phyloP scores from a whole-genome alignment of 2,329 filamentous ascomycete genomes.

The Sphaerulina musiva region DNA sequence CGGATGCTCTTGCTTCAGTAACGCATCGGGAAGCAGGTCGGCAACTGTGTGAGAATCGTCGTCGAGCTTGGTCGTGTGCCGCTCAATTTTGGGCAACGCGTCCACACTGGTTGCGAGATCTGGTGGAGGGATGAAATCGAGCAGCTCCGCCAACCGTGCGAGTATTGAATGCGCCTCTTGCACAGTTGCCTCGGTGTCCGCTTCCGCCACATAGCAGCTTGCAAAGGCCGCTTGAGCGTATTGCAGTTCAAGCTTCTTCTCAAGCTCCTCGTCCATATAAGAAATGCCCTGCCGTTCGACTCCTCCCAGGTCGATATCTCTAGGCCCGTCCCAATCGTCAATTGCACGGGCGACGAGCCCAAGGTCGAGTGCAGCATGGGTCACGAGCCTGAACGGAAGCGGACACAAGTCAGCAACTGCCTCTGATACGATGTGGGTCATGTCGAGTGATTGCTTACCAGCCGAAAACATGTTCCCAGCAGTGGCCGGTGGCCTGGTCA shows the following conservation, averaged over 20 bases:
- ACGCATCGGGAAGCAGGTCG: constrained; percentile 37
- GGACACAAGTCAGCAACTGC: too few relatives aligned
- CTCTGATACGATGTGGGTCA: too few relatives aligned
- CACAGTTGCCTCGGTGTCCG: constrained; percentile 53
- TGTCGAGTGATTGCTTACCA: constrained; percentile 37
- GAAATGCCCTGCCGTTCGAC: constrained; percentile 43
- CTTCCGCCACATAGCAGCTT: constrained; percentile 60
- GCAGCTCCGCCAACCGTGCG: constrained; percentile 52
- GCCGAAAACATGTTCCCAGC: constrained; percentile 62
- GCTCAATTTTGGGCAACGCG: constrained; percentile 39
- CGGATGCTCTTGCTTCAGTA: constrained; percentile 55
- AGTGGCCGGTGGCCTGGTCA: constrained; percentile 44
- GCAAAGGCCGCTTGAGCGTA: constrained; percentile 65
- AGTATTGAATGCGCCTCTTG: constrained; percentile 56
- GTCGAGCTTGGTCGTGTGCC: constrained; percentile 33
- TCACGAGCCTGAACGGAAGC: constrained; percentile 43
- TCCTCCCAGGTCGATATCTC: constrained; percentile 61
- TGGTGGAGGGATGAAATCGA: constrained; percentile 55
- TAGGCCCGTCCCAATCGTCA: constrained; percentile 66
- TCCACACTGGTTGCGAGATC: constrained; percentile 40
- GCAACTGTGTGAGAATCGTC: constrained; percentile 23
- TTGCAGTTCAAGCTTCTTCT: constrained; percentile 53
- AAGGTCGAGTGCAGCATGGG: constrained; percentile 56
- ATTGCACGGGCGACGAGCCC: constrained; percentile 56
- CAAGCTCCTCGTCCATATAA: constrained; percentile 56